Percentiles rank a stretch among this genome's conserved stretches.
Evolutionary conservation across 371 early-diverging fungal species (phyloP).

Genomic region (Zychaea mexicana): DNA sequence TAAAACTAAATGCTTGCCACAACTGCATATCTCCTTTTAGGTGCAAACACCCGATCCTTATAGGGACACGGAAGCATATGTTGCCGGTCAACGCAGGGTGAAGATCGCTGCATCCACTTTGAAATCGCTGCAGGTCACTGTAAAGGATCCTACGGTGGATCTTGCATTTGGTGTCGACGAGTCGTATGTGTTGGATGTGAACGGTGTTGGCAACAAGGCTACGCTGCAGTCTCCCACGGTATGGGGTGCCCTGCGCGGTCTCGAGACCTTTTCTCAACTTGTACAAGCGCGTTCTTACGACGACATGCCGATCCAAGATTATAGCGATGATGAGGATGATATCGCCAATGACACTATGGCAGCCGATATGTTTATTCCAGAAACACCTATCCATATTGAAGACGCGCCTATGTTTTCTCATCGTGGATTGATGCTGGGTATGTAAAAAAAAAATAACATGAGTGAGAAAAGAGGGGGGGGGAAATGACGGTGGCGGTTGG

Average conservation of each 20-base stretch:
- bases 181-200: constrained; percentile 64
- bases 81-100: not conserved
- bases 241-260: constrained; percentile 77
- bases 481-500: too few species aligned
- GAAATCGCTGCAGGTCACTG: constrained; percentile 27
- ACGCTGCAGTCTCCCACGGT: constrained; percentile 63
- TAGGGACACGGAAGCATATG: not conserved
- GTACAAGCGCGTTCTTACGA: constrained; percentile 33
- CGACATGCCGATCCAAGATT: constrained; percentile 15
- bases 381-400: constrained; percentile 64
- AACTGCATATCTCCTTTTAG: too few species aligned
- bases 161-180: constrained; percentile 59
- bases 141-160: constrained; percentile 34
- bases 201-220: constrained; percentile 36
- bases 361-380: constrained; percentile 38
- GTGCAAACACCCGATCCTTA: constrained; percentile 22
- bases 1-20: too few species aligned
- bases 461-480: too few species aligned
- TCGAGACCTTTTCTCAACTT: constrained; percentile 78
- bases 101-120: constrained; percentile 8
- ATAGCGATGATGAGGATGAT: constrained; percentile 19
- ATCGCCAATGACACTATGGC: constrained; percentile 20
- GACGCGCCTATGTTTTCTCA: constrained; percentile 74
- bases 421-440: constrained; percentile 71
- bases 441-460: constrained; percentile 17